These are phyloP conservation scores for Magnolia sinica DNA, from an alignment of 164 flowering plant genomes.

Conservation along the genomic window DNA sequence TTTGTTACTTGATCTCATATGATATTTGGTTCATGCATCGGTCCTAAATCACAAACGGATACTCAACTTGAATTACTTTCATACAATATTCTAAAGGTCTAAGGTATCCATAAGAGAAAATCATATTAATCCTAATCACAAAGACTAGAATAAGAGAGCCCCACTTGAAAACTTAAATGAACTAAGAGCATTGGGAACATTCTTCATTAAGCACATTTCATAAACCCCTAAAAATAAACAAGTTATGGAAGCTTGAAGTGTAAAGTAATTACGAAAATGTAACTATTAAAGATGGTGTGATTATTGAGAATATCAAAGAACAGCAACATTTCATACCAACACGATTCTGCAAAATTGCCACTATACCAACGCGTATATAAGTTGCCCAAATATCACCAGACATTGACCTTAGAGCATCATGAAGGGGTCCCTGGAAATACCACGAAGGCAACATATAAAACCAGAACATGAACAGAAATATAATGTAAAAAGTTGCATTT, in stretches of 20 bases:
- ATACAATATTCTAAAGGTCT: no score
- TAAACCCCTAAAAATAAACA: no score
- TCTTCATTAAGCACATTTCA: no score
- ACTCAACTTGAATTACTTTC: no score
- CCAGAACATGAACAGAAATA: not conserved
- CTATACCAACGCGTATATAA: constrained; percentile 63
- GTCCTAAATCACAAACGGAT: no score
- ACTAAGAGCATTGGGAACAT: not conserved
- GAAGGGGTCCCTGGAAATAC: constrained; percentile 42
- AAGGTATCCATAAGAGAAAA: not conserved
- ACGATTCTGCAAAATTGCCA: constrained; percentile 71
- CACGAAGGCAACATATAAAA: constrained; percentile 7
- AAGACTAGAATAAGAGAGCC: not conserved
- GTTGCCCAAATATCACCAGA: constrained; percentile 52
- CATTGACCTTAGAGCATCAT: constrained; percentile 45
- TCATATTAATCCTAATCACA: not conserved
- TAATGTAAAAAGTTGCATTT: not conserved
- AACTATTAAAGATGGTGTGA: not conserved
- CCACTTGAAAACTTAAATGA: not conserved
- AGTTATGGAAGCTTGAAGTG: not conserved
- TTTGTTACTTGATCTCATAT: no score
- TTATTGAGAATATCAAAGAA: not conserved
- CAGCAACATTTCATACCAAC: constrained; percentile 49
- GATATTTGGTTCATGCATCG: no score
- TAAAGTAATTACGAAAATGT: not conserved